Evolutionary conservation across 2,329 filamentous ascomycete species (phyloP).

Genomic region (Phaeophleospora eucalypticola): DNA sequence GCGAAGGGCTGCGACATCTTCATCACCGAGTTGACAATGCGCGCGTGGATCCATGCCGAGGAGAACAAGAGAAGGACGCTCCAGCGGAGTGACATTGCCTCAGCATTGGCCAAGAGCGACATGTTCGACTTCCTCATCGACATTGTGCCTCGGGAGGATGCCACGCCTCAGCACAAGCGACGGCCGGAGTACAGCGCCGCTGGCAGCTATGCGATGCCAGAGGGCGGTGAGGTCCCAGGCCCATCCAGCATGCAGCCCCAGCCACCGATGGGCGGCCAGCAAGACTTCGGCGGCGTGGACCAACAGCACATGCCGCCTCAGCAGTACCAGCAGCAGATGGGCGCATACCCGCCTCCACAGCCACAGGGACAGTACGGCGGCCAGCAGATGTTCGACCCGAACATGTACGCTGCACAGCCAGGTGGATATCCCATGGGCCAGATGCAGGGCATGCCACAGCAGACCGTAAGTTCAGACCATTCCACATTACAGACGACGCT

Average conservation of each 20-base stretch:
- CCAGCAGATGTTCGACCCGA: slow-evolving; percentile 72
- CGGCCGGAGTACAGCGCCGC: slow-evolving; percentile 35
- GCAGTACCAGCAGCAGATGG: slow-evolving; percentile 69
- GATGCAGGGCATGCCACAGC: slow-evolving; percentile 31
- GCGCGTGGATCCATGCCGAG: slow-evolving; percentile 98
- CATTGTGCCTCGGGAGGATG: slow-evolving; percentile 94
- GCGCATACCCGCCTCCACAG: slow-evolving; percentile 81
- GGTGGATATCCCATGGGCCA: slow-evolving; percentile 28
- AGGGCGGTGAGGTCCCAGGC: slow-evolving; percentile 44
- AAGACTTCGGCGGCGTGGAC: slow-evolving; percentile 32
- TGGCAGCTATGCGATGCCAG: slow-evolving; percentile 45
- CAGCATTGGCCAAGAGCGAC: slow-evolving; percentile 91
- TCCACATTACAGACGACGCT: slow-evolving; percentile 7
- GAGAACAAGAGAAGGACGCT: slow-evolving; percentile 97
- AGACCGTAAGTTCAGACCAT: slow-evolving; percentile 18
- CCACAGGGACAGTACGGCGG: slow-evolving; percentile 73
- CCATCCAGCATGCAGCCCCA: slow-evolving; percentile 30
- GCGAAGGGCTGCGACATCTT: slow-evolving; percentile 99
- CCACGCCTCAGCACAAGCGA: slow-evolving; percentile 77
- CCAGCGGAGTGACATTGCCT: slow-evolving; percentile 93
- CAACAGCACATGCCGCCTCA: slow-evolving; percentile 33
- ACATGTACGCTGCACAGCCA: slow-evolving; percentile 61
- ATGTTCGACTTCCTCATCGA: slow-evolving; percentile 99
- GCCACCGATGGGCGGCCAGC: slow-evolving; percentile 26
- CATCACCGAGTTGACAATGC: slow-evolving; percentile 93